Percentiles rank a stretch among this genome's conserved stretches.
Conservation (phyloP, 192 early-diverging fungal species). For the Tieghemiomyces parasiticus region DNA sequence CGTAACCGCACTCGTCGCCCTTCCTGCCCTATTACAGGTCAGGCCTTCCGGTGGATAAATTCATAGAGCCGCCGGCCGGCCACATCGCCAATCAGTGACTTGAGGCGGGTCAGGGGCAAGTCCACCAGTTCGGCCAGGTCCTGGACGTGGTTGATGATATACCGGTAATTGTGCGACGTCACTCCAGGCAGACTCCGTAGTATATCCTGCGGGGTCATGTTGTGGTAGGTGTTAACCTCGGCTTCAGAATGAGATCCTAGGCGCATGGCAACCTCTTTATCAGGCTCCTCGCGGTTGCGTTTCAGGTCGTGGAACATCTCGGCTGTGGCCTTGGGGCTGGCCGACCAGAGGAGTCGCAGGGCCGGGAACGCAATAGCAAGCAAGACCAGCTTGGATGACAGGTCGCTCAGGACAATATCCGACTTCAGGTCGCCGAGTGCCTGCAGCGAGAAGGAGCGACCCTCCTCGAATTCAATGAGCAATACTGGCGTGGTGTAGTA, state of each 20-base stretch:
- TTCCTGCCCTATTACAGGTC: no score
- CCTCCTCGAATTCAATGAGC: conserved; percentile 84
- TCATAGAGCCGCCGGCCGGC: not conserved
- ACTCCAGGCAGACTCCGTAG: conserved; percentile 79
- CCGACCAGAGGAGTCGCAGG: conserved; percentile 73
- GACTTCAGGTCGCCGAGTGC: conserved; percentile 29
- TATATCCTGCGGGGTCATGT: conserved; percentile 57
- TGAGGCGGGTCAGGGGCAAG: not conserved
- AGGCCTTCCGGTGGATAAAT: not conserved
- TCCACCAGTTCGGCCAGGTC: not conserved
- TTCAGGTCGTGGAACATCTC: conserved; percentile 87
- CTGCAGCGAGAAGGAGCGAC: conserved; percentile 65
- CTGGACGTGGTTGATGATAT: not conserved
- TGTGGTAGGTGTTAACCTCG: conserved; percentile 48
- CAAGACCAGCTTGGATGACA: conserved; percentile 61
- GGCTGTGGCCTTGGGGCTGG: conserved; percentile 69
- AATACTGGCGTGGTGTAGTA: conserved; percentile 68
- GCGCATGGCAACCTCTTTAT: conserved; percentile 42
- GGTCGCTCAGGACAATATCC: conserved; percentile 39
- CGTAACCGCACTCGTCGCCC: no score
- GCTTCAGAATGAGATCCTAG: conserved; percentile 46
- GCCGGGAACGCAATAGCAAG: conserved; percentile 73
- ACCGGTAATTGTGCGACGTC: conserved; percentile 60
- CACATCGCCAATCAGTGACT: conserved; percentile 1
- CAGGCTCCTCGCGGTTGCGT: conserved; percentile 57